Evolutionary conservation across 176 grass and related monocot genomes (phyloP), one percentile per base, ranked within the genome.

Genomic region (Oryza meridionalis): DNA sequence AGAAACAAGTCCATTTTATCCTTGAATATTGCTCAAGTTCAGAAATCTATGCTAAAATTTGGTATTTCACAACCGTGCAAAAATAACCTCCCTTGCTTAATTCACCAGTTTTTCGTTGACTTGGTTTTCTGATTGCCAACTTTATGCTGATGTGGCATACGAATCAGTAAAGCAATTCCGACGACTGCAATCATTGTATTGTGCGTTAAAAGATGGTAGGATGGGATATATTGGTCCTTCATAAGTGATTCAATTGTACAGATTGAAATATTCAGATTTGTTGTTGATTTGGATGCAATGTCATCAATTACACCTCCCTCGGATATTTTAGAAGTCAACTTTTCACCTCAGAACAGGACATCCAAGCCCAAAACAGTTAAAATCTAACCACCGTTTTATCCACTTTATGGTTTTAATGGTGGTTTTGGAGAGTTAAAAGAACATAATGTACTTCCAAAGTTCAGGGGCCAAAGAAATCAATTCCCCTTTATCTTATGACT

Each of bases 401-500:
- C 37, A 25, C 25, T 21, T 2, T n/a, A 38, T 61, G n/a, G 15
- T 82, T 62, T 62, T 43, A 61, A 72, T 31, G 22, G 75, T 82
- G 73, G 15, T 77, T 66, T 45, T 59, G 24, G 35, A 78, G 75
- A 12, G 64, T 83, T 53, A 3, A 42, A 67, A 78, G 1, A 81
- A 45, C 69, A 13, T 67, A 31, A 3, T 31, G 29, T 31, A 45
- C 37, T 35, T 32, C 25, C 45, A 78, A 72, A 83, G 25, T 58
- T 72, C 58, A 78, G 67, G 43, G 67, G 24, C 17, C 75, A 84
- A 66, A 78, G 7, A 38, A 61, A 80, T 64, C 65, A 67, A 31
- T 31, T 31, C 29, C 29, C 29, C 29, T 31, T 31, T 2, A 31
- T 31, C 29, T 31, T 79, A 46, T 50, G 29, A 43, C 68, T 85